A percentile compares a stretch with the other conserved stretches of the same genome.
Conservation (phyloP, 2,329 filamentous ascomycete genomes). For the Fusarium ramigenum region DNA sequence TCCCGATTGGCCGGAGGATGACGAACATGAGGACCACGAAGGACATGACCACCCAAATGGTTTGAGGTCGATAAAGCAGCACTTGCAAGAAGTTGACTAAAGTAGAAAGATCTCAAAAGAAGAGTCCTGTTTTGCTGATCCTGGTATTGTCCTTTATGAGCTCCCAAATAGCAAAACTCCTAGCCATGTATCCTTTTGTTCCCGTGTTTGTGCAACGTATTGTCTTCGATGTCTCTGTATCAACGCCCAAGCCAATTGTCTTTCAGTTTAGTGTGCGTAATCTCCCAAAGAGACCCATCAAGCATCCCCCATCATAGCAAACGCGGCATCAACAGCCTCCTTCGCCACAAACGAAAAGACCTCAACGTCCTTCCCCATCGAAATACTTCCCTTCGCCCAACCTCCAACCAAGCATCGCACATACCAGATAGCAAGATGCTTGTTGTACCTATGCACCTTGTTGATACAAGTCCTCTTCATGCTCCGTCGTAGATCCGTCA, state of each 20-base stretch:
- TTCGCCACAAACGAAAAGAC: constrained; percentile 39
- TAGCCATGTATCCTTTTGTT: not conserved
- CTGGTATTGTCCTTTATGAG: not conserved
- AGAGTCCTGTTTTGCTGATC: not conserved
- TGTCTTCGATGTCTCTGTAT: not conserved
- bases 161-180: not conserved
- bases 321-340: constrained; percentile 28
- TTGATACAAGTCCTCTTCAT: constrained; percentile 38
- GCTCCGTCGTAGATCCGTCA: constrained; percentile 18
- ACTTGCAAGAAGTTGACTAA: constrained; percentile 38
- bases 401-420: constrained; percentile 33
- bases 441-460: constrained; percentile 46
- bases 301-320: constrained; percentile 36
- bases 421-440: constrained; percentile 47
- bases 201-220: accelerated
- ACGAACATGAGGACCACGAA: constrained; percentile 48
- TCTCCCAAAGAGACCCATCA: not conserved
- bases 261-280: not conserved
- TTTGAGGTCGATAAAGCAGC: constrained; percentile 34
- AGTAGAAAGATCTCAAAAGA: not conserved
- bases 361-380: constrained; percentile 30
- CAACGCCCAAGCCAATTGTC: not conserved
- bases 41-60: constrained; percentile 36
- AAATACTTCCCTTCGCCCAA: constrained; percentile 42
- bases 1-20: constrained; percentile 63